Base-by-base conservation (phyloP, 129 eudicot genomes). In the Saussurea involucrata region DNA sequence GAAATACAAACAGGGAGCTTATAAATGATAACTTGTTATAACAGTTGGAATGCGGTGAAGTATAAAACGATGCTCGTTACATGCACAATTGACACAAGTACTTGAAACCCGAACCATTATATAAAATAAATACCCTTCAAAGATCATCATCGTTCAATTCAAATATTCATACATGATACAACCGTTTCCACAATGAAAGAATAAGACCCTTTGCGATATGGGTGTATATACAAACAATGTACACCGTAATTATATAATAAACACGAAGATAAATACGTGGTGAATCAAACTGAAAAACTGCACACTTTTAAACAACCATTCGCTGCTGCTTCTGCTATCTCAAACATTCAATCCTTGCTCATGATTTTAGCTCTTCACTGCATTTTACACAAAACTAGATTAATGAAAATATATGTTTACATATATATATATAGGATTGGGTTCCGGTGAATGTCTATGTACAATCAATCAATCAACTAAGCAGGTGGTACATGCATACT, bases 281-380 rank as follows among this genome's bases (percentile, higher is more conserved):
- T 74, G 66, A 25, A 80, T 80, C 75, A 80, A 57, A 74, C 71
- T 10, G 24, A n/a, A 73, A 63, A 37, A 68, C 76, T 74, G 84
- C 84, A 81, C 80, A 74, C 84, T 20, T 74, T 74, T 36, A 73
- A 63, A n/a, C 63, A 73, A 42, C 61, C 74, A 80, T 61, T 66
- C 68, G 21, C 5, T 15, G 58, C 57, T 49, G 7, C 22, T 53
- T 8, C 63, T 73, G 83, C 66, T 42, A 72, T 72, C 63, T 46
- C 58, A 46, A 6, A 33, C 60, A n/a, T 36, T 69, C 64, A 11
- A 49, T 67, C 55, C 63, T 24, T 24, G 64, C 9, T 53, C 61
- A n/a, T 53, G 22, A 53, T 53, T 53, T 53, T 36, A 17, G 27
- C 40, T 55, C 37, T 57, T 81, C 80, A 81, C 80, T 74, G 80